Evolutionary conservation across 2,329 filamentous ascomycete species (phyloP).

Genomic region (Fusarium siculi): DNA sequence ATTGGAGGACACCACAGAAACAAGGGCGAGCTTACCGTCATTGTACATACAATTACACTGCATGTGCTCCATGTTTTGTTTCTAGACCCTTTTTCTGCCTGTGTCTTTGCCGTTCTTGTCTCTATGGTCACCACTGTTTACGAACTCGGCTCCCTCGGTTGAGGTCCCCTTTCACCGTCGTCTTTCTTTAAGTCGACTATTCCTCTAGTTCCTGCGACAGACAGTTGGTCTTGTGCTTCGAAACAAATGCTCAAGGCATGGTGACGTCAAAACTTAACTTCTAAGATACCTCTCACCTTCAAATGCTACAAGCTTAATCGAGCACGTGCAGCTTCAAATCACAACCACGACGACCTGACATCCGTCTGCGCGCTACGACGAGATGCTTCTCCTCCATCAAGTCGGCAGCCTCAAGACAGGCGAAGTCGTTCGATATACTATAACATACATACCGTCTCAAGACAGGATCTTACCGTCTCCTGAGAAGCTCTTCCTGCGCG

Average conservation of each 20-base stretch:
- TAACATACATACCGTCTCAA: constrained; percentile 89
- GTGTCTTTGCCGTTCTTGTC: not conserved
- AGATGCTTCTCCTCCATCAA: constrained; percentile 92
- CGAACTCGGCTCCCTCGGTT: constrained; percentile 30
- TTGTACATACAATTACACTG: constrained; percentile 33
- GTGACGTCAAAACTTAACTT: constrained; percentile 41
- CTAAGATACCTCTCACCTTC: constrained; percentile 8
- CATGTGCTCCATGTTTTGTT: constrained; percentile 12
- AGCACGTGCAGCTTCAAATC: constrained; percentile 13
- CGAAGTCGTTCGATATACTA: constrained; percentile 89
- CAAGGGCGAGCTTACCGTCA: constrained; percentile 40
- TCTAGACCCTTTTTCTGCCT: constrained; percentile 36
- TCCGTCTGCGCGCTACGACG: constrained; percentile 21
- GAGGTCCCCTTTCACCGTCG: constrained; percentile 2
- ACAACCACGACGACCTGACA: constrained; percentile 7
- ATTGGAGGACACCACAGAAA: constrained; percentile 28
- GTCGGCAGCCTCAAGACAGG: constrained; percentile 92
- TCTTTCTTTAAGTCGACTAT: not conserved
- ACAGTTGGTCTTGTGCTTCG: not conserved
- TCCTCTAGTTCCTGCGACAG: not conserved
- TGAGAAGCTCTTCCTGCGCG: constrained; percentile 80
- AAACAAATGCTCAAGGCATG: constrained; percentile 30
- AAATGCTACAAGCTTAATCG: constrained; percentile 1
- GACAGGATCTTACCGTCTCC: constrained; percentile 93
- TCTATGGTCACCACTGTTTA: not conserved